Base-by-base conservation (phyloP, 148 eudicot genomes). In the Rhododendron ferrugineum region DNA sequence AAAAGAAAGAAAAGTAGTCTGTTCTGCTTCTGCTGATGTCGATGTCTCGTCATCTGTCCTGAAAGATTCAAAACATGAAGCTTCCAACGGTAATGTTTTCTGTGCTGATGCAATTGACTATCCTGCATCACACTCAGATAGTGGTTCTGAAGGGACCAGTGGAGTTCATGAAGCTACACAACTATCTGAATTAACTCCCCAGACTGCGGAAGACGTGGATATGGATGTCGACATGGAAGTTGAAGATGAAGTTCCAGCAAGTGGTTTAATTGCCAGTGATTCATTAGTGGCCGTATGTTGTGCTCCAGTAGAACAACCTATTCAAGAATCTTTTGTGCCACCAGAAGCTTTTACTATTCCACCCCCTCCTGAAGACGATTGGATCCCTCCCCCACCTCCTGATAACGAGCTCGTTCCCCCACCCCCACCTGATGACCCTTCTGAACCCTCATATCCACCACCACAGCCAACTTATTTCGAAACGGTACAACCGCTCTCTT, bases 221-320 rank as follows among this genome's bases (percentile, higher is more conserved):
- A 97, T 97, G 99, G 99, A 96, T 86, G 93, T 97, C 64, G 99
- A 97, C 83, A 97, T 97, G 99, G 99, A 97, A 90, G 93, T 97
- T 85, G 99, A 95, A 88, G 98, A 94, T 82, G 68, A 86, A 70
- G 22, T 72, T 86, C 86, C 89, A 79, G 5, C 89, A 81, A 81
- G 64, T 62, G 54, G 60, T 76, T 49, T 83, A 70, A 50, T 80
- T 7, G 26, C 58, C 60, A 14, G 40, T 8, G 88, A 87, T 87
- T 56, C 68, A 80, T 10, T 75, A 11, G 84, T 46, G 20, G 83
- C 46, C 58, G 82, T 76, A 54, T n/a, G 37, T 75, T 80, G 9
- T 56, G 36, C 73, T 30, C 79, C 84, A 40, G 76, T 84, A 54
- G 93, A 89, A 87, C 87, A 85, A 22, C 81, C 84, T 28, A 50